Conservation (phyloP, 1,284 basidiomycete species). For the Chiua sp. region DNA sequence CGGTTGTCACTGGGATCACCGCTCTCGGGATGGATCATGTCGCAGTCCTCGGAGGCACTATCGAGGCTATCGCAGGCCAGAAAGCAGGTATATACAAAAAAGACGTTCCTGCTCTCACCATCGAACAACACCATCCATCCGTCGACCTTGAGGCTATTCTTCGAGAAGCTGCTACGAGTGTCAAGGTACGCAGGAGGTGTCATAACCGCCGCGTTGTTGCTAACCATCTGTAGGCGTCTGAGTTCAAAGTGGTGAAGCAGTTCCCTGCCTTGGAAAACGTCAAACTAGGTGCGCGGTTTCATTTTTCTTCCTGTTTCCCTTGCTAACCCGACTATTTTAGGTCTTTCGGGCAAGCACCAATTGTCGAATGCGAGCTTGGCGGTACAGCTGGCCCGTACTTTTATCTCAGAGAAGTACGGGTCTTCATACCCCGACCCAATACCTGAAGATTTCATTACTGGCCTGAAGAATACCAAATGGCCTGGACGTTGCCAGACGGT, state of each 20-base stretch:
- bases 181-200: conserved; percentile 50
- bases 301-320: neutral
- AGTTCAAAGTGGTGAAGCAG: conserved; percentile 63
- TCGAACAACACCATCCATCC: conserved; percentile 80
- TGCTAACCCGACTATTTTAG: conserved; percentile 43
- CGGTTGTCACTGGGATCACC: conserved; percentile 89
- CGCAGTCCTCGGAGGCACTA: conserved; percentile 88
- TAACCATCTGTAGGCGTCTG: conserved; percentile 54
- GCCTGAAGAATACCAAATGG: conserved; percentile 81
- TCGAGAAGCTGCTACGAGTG: conserved; percentile 65
- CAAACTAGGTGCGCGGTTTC: conserved; percentile 62
- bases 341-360: conserved; percentile 92
- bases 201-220: neutral
- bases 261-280: conserved; percentile 54
- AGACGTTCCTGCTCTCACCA: conserved; percentile 86
- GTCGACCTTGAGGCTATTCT: conserved; percentile 73
- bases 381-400: conserved; percentile 73
- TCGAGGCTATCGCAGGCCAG: conserved; percentile 92
- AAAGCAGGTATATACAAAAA: conserved; percentile 98
- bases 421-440: conserved; percentile 43
- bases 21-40: conserved; percentile 95
- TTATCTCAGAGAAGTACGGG: conserved; percentile 48
- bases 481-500: conserved; percentile 97
- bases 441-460: conserved; percentile 60
- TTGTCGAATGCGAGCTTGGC: conserved; percentile 91